phyloP scores from a whole-genome alignment of 1,284 basidiomycete genomes.

The Apiotrichum gamsii region DNA sequence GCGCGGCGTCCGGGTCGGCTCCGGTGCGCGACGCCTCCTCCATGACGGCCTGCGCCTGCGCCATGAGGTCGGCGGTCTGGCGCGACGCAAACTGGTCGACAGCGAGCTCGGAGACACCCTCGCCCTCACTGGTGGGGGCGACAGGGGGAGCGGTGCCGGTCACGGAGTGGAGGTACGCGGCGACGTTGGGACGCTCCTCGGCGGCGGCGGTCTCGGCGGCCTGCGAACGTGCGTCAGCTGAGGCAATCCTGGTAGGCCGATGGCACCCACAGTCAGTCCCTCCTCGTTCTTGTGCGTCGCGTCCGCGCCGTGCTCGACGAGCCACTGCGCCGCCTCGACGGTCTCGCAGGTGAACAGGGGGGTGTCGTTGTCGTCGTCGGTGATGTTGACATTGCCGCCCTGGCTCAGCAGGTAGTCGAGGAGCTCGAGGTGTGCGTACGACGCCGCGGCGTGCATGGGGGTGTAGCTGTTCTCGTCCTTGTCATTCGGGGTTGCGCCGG shows the following conservation, averaged over 20 bases:
- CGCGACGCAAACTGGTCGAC: conserved; percentile 63
- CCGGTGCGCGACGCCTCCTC: conserved; percentile 38
- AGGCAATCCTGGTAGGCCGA: neutral
- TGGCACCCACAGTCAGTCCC: conserved; percentile 62
- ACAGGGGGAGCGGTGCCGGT: conserved; percentile 34
- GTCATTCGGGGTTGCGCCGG: conserved; percentile 66
- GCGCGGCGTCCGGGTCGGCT: conserved; percentile 37
- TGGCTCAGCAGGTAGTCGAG: conserved; percentile 69
- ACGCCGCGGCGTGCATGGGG: conserved; percentile 92
- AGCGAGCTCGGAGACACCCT: conserved; percentile 57
- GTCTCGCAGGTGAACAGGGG: conserved; percentile 85
- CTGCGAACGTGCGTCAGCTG: conserved; percentile 46
- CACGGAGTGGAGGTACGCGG: conserved; percentile 59
- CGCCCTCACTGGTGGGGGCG: neutral
- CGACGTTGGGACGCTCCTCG: conserved; percentile 74
- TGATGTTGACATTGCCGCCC: conserved; percentile 79
- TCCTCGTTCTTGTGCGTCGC: conserved; percentile 60
- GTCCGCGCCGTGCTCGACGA: conserved; percentile 73
- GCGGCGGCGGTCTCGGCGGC: conserved; percentile 61
- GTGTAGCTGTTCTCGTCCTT: conserved; percentile 77
- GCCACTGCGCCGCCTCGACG: conserved; percentile 66
- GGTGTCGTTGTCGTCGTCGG: conserved; percentile 81
- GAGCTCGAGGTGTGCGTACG: conserved; percentile 72
- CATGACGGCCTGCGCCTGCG: conserved; percentile 56
- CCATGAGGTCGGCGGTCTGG: conserved; percentile 63